Base-by-base conservation (phyloP, 2,329 filamentous ascomycete species). In the Cladophialophora carrionii region DNA sequence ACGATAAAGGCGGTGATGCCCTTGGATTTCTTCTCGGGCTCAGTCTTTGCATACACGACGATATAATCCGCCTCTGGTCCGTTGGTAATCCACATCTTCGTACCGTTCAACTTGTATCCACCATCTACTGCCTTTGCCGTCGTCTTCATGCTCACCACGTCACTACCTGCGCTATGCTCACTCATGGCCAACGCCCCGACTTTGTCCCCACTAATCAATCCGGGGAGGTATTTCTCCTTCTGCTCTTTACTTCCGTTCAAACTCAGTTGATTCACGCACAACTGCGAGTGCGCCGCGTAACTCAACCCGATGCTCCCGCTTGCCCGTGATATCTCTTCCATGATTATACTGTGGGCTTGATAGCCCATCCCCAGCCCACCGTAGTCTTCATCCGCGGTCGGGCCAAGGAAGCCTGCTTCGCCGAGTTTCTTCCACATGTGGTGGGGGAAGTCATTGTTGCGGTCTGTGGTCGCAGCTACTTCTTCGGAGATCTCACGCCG, bases 71-170 rank as follows among this genome's bases (percentile, higher is more conserved):
- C 95, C 75, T 98, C 93, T 0, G 94, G 94, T 4, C 94, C 87
- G 78, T 99, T 99, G 68, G 94, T 99, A 76, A 99, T 99, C 94
- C 94, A 99, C 94, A 98, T 97, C 84, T 99, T 97, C 66, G 89
- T 91, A 34, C 93, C 94, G 74, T 93, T 92, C 62, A 99, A 81
- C 22, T 93, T 68, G 77, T 90, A 97, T 31, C 94, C 94, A 41
- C 92, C 93, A 72, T 95, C 90, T 10, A 91, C 90, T 69, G 86
- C 83, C 75, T 87, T 90, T 0, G 93, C 94, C 2, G 86, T 89
- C 52, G 89, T 96, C 76, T 93, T 91, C 94, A 98, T 98, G 78
- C 90, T 91, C 31, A 99, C 93, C 3, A 99, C 94, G 78, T 99
- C 94, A 71, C 89, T 93, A 14, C 94, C 94, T 0, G 94, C 89